These are phyloP conservation scores for Capsaspora owczarzaki DNA, from an alignment of 78 protist species.

Conservation along the genomic window DNA sequence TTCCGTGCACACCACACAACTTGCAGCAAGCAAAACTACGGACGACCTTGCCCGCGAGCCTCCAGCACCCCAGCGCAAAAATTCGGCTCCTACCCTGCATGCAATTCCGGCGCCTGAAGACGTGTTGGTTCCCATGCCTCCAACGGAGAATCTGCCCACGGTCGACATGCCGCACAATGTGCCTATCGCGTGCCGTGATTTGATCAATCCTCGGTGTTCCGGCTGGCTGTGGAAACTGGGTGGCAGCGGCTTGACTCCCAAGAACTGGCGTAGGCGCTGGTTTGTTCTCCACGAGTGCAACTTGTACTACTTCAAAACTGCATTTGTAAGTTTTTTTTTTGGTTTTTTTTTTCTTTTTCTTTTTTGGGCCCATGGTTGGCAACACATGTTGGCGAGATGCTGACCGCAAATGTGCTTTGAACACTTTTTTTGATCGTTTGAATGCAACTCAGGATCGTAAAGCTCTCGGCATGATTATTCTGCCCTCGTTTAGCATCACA, in stretches of 20 bases:
- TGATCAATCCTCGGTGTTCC: not conserved
- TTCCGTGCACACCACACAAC: no score
- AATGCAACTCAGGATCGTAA: not conserved
- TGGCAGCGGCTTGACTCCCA: not conserved
- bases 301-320: not conserved
- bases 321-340: not conserved
- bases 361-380: not conserved
- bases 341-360: not conserved
- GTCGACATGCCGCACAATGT: no score
- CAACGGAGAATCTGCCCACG: no score
- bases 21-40: no score
- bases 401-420: not conserved
- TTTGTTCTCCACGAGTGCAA: not conserved
- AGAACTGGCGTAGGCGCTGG: not conserved
- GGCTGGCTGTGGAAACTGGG: not conserved
- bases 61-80: no score
- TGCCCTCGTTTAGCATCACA: not conserved
- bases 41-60: no score
- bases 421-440: not conserved
- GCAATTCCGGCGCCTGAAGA: no score
- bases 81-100: no score
- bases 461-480: not conserved
- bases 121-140: no score
- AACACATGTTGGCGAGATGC: not conserved
- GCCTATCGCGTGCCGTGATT: not conserved